Base-by-base conservation (phyloP, 345 rosid genomes). In the Salix brachista region DNA sequence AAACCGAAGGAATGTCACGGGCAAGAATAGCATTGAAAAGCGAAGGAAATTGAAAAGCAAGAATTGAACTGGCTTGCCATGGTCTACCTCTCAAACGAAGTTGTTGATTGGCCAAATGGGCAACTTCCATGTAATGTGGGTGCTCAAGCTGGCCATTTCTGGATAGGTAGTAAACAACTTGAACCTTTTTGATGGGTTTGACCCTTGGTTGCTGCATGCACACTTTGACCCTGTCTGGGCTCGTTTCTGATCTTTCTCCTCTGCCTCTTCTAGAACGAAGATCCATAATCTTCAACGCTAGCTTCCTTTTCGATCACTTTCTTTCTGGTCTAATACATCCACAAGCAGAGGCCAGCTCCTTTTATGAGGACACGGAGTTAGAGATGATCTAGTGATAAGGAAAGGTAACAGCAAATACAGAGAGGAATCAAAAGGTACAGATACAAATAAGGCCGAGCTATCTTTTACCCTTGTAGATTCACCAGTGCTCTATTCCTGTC, bases 111-210 rank as follows among this genome's bases (percentile, higher is more conserved):
- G 88, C 80, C 23, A 88, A 86, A 81, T 77, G 86, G 70, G 90
- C 58, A 70, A 94, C 89, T 84, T 94, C 97, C 84, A 94, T 87
- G 85, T 82, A 92, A 78, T 94, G 98, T 56, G 98, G 98, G 54
- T 94, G 98, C 72, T 94, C 97, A 65, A 94, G 97, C 39, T 87
- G 95, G 50, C 98, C 98, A 78, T 92, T 90, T 82, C 97, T 87
- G 9, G 98, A 85, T 78, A 94, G 91, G 64, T 94, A 94, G 79
- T 94, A 94, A 69, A 94, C 92, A 56, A 94, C 86, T 79, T 88
- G 95, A 77, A 90, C 87, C 79, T 84, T 92, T 79, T 68, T 87
- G 30, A 80, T 71, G 52, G 83, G 76, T 64, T 76, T 82, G 37
- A 77, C 71, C 62, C 54, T 82, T 25, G 77, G 83, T 26, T 39